Conservation (phyloP, 2,329 filamentous ascomycete genomes). For the Colletotrichum karsti region DNA sequence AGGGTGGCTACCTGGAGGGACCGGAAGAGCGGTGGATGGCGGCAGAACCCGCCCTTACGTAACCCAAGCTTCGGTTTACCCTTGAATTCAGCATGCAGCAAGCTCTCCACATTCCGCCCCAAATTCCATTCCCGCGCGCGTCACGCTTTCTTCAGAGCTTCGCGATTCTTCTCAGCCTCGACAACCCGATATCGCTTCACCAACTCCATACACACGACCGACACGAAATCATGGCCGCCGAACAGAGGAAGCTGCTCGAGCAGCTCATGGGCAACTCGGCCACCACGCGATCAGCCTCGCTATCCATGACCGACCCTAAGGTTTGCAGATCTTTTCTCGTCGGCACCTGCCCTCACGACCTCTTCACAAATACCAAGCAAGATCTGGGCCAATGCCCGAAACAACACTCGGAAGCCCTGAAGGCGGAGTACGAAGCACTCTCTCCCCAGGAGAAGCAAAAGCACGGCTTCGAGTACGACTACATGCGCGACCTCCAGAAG, state of each 20-base stretch:
- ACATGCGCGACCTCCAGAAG: slow-evolving; percentile 93
- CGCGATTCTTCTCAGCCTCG: not conserved
- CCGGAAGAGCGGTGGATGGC: slow-evolving; percentile 8
- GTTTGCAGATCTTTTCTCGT: slow-evolving; percentile 32
- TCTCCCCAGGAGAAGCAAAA: slow-evolving; percentile 76
- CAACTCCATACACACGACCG: not conserved
- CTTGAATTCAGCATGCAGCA: not conserved
- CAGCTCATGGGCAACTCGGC: slow-evolving; percentile 88
- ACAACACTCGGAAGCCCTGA: slow-evolving; percentile 87
- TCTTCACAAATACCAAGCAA: slow-evolving; percentile 99
- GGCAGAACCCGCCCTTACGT: slow-evolving; percentile 29
- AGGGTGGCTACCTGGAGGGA: slow-evolving; percentile 4
- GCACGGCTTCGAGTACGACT: slow-evolving; percentile 95
- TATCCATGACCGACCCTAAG: slow-evolving; percentile 80
- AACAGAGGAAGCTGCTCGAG: slow-evolving; percentile 98
- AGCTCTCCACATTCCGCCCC: slow-evolving; percentile 26
- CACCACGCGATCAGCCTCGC: slow-evolving; percentile 78
- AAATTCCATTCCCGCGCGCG: slow-evolving; percentile 20
- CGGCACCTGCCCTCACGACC: slow-evolving; percentile 61
- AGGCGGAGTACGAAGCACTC: slow-evolving; percentile 85
- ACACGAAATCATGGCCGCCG: slow-evolving; percentile 78
- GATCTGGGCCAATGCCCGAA: slow-evolving; percentile 91
- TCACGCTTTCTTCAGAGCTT: slow-evolving; percentile 10
- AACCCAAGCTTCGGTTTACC: not conserved
- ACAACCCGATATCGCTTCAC: not conserved